These are phyloP conservation scores for Calocybe gangraenosa DNA, from an alignment of 768 basidiomycete species.

Conservation along the genomic window DNA sequence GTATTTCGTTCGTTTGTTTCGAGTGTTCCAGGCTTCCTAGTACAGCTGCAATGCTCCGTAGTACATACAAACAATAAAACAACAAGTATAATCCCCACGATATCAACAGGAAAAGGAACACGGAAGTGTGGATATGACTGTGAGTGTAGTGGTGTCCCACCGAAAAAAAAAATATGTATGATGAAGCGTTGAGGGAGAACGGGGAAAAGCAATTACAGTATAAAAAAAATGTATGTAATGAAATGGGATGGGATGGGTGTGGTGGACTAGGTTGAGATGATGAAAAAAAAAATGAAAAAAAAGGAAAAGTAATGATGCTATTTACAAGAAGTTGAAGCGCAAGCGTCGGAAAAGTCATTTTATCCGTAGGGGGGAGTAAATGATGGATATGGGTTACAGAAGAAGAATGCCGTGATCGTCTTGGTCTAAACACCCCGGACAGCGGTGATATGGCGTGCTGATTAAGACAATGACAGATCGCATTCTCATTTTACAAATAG, in stretches of 20 bases:
- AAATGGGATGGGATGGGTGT: slow-evolving; percentile 3
- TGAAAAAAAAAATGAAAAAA: too few species aligned
- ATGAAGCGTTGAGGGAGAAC: slow-evolving; percentile 17
- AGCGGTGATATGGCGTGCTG: slow-evolving; percentile 7
- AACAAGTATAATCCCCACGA: slow-evolving; percentile 5
- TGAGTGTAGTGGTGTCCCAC: too few species aligned
- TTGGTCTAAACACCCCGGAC: slow-evolving; percentile 1
- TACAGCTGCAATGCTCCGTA: slow-evolving; percentile 8
- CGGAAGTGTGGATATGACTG: too few species aligned
- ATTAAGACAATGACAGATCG: slow-evolving; percentile 9
- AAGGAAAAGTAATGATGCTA: slow-evolving; percentile 11
- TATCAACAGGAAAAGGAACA: slow-evolving; percentile 1
- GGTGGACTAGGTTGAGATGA: slow-evolving; percentile 8
- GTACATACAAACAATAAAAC: slow-evolving; percentile 6
- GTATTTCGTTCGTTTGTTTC: neutral
- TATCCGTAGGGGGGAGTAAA: slow-evolving; percentile 16
- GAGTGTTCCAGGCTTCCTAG: slow-evolving; percentile 9
- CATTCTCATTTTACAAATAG: slow-evolving; percentile 1
- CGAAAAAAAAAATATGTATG: slow-evolving; percentile 10
- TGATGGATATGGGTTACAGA: neutral
- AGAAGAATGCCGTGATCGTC: slow-evolving; percentile 11
- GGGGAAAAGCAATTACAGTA: slow-evolving; percentile 14
- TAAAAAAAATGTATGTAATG: slow-evolving; percentile 12
- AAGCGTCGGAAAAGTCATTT: slow-evolving; percentile 7
- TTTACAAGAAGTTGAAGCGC: slow-evolving; percentile 7